Evolutionary conservation across 768 basidiomycete species (phyloP).

Genomic region (Leccinum uliginosum): DNA sequence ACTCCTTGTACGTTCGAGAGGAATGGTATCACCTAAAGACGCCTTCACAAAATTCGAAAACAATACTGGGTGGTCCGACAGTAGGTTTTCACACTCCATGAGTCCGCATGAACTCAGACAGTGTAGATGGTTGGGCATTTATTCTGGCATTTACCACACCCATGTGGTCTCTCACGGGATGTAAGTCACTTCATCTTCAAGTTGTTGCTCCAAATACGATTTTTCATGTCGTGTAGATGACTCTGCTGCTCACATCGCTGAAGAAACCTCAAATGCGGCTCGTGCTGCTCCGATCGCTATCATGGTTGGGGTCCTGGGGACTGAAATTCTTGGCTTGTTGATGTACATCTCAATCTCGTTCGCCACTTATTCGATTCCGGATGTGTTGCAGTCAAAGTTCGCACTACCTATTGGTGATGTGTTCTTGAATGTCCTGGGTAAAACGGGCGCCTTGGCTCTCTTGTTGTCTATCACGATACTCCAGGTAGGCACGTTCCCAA

Average conservation of each 20-base stretch:
- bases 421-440: constrained; percentile 36
- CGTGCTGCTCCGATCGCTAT: constrained; percentile 43
- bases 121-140: constrained; percentile 22
- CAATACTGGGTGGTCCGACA: constrained; percentile 21
- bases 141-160: constrained; percentile 24
- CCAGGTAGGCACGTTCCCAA: constrained; percentile 30
- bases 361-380: constrained; percentile 37
- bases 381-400: constrained; percentile 30
- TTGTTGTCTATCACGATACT: constrained; percentile 43
- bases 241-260: constrained; percentile 45
- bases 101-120: not conserved
- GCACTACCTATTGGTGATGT: constrained; percentile 41
- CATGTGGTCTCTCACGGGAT: constrained; percentile 25
- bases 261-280: constrained; percentile 42
- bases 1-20: constrained; percentile 16
- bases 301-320: constrained; percentile 37
- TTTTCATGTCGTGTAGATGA: constrained; percentile 32
- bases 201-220: not conserved
- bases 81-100: not conserved
- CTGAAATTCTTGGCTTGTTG: constrained; percentile 40
- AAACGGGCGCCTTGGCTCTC: constrained; percentile 39
- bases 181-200: constrained; percentile 4
- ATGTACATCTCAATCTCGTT: constrained; percentile 41
- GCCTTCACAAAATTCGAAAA: constrained; percentile 26
- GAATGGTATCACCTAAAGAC: constrained; percentile 13